Evolutionary conservation across 2,329 filamentous ascomycete species (phyloP).

Genomic region (Hortaea werneckii): DNA sequence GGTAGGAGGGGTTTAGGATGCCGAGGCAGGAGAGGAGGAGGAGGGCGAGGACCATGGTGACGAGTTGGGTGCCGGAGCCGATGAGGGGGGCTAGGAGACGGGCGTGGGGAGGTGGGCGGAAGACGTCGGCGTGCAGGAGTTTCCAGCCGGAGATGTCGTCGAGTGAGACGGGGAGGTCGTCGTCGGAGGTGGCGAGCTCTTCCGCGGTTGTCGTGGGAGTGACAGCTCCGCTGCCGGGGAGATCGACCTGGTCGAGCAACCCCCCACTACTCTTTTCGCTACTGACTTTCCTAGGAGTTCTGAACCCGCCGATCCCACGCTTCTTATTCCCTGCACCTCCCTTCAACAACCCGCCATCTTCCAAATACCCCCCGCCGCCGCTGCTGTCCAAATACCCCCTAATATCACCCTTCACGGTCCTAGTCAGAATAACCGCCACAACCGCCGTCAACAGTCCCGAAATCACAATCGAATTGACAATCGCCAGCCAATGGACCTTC

Average conservation of each 20-base stretch:
- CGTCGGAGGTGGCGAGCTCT: constrained; percentile 51
- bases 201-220: constrained; percentile 32
- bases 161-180: constrained; percentile 44
- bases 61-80: constrained; percentile 75
- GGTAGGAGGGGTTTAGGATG: constrained; percentile 73
- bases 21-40: constrained; percentile 54
- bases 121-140: constrained; percentile 77
- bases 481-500: constrained; percentile 78
- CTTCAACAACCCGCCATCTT: constrained; percentile 55
- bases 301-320: constrained; percentile 31
- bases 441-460: constrained; percentile 67
- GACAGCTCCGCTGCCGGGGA: not conserved
- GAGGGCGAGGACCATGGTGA: constrained; percentile 69
- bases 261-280: constrained; percentile 37
- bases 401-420: constrained; percentile 69
- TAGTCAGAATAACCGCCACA: constrained; percentile 69
- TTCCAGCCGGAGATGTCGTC: constrained; percentile 87
- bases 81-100: constrained; percentile 68
- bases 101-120: constrained; percentile 61
- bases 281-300: constrained; percentile 37
- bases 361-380: constrained; percentile 17
- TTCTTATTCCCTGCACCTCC: constrained; percentile 47
- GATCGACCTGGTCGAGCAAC: constrained; percentile 28
- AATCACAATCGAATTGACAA: constrained; percentile 78
- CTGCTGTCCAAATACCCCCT: constrained; percentile 45